Conservation (phyloP, 306 rosid species). For the Abrus pulchellus region DNA sequence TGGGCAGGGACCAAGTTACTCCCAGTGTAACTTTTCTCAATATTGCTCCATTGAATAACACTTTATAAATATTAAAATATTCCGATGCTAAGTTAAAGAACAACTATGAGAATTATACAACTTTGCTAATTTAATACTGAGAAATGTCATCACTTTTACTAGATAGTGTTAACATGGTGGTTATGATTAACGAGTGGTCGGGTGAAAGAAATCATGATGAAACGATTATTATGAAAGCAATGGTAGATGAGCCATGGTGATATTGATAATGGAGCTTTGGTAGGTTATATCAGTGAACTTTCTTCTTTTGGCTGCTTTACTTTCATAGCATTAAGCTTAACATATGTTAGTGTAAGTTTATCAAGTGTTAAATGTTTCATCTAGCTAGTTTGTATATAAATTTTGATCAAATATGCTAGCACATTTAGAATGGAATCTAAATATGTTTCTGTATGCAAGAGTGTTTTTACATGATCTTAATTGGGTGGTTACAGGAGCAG, state of each 20-base stretch:
- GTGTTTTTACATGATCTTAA: conserved; percentile 11
- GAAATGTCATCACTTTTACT: conserved; percentile 27
- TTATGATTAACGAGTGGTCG: conserved; percentile 22
- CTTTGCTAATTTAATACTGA: conserved; percentile 31
- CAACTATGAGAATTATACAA: neutral
- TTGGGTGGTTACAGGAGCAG: conserved; percentile 52
- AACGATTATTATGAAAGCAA: conserved; percentile 21
- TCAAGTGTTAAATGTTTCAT: conserved; percentile 12
- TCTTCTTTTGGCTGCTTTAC: conserved; percentile 15
- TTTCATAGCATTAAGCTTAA: conserved; percentile 9
- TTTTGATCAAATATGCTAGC: conserved; percentile 20
- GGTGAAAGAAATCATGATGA: conserved; percentile 33
- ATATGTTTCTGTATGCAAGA: conserved; percentile 30
- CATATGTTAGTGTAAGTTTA: neutral
- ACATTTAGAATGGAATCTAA: neutral
- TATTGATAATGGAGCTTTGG: conserved; percentile 27
- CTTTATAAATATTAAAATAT: neutral
- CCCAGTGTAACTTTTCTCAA: too few relatives aligned
- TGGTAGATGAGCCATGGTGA: conserved; percentile 44
- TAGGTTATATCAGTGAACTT: conserved; percentile 31
- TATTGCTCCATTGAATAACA: too few relatives aligned
- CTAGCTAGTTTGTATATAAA: neutral
- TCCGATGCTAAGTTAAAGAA: neutral
- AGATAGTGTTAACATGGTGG: conserved; percentile 8
- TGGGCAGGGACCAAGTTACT: too few relatives aligned